These are phyloP conservation scores for Agrostemma githago DNA, from an alignment of 148 eudicot species.

Conservation along the genomic window DNA sequence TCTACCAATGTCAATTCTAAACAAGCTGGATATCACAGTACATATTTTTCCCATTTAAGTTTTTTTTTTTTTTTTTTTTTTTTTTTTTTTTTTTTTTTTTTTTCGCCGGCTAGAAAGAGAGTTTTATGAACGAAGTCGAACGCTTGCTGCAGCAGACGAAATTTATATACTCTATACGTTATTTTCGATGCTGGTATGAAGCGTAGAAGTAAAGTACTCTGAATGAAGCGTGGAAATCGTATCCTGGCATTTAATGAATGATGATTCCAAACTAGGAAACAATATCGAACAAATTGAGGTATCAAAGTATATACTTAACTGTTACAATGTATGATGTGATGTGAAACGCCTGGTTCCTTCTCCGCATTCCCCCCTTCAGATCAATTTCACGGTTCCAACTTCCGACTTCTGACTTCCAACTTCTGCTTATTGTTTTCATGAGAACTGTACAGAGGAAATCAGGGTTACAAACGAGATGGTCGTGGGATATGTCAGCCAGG, in stretches of 20 bases:
- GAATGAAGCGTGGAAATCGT: too few species aligned
- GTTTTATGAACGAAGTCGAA: too few species aligned
- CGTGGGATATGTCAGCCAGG: neutral
- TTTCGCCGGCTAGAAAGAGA: too few species aligned
- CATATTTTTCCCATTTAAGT: too few species aligned
- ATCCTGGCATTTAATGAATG: too few species aligned
- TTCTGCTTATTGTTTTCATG: slow-evolving; percentile 11
- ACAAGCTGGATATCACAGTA: neutral
- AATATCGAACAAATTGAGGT: neutral
- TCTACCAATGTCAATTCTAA: neutral
- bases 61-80: too few species aligned
- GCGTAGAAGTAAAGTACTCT: too few species aligned
- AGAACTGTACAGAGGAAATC: slow-evolving; percentile 30
- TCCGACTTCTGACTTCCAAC: too few species aligned
- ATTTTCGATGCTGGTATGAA: too few species aligned
- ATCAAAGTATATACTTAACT: neutral
- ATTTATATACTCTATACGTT: too few species aligned
- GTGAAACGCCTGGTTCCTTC: neutral
- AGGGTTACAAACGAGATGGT: neutral
- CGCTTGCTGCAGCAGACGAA: too few species aligned
- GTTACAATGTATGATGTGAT: neutral
- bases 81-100: too few species aligned
- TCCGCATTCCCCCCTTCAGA: neutral
- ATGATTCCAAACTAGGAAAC: neutral
- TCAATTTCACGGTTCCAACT: slow-evolving; percentile 3